phyloP scores from a whole-genome alignment of 257 asterid species.

The Jacaranda mimosifolia region DNA sequence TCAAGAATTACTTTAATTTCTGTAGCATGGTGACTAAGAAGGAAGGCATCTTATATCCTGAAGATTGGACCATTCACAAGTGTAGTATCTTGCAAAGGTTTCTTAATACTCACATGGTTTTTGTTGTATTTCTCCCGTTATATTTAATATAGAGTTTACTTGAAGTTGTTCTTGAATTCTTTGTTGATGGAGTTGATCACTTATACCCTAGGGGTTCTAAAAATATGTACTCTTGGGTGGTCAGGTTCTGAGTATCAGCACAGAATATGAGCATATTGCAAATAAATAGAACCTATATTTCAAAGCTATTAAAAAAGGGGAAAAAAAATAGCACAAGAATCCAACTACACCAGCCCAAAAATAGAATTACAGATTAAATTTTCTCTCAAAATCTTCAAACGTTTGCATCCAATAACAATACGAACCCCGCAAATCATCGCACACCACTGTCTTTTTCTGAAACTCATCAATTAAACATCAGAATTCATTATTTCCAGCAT shows the following conservation, averaged over 20 bases:
- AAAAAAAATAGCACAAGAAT: too few species aligned
- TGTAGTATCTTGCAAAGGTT: constrained; percentile 28
- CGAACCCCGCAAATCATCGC: too few species aligned
- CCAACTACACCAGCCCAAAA: too few species aligned
- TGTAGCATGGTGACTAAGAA: constrained; percentile 24
- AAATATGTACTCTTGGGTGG: not conserved
- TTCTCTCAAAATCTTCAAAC: too few species aligned
- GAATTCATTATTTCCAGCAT: too few species aligned
- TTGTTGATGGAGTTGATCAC: constrained; percentile 9
- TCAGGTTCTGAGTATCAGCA: not conserved
- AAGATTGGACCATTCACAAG: constrained; percentile 33
- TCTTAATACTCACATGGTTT: constrained; percentile 16
- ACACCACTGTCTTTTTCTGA: too few species aligned
- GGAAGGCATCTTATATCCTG: constrained; percentile 37
- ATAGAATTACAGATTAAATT: too few species aligned
- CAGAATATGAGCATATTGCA: not conserved
- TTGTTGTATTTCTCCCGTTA: constrained; percentile 29
- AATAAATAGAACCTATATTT: not conserved
- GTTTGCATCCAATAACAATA: too few species aligned
- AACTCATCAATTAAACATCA: too few species aligned
- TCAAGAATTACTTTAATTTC: constrained; percentile 22
- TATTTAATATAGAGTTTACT: constrained; percentile 29
- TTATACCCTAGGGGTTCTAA: not conserved
- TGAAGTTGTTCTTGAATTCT: constrained; percentile 8
- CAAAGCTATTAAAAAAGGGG: too few species aligned